Base-by-base conservation (phyloP, 2,329 filamentous ascomycete species). In the Akanthomyces dipterigenus region DNA sequence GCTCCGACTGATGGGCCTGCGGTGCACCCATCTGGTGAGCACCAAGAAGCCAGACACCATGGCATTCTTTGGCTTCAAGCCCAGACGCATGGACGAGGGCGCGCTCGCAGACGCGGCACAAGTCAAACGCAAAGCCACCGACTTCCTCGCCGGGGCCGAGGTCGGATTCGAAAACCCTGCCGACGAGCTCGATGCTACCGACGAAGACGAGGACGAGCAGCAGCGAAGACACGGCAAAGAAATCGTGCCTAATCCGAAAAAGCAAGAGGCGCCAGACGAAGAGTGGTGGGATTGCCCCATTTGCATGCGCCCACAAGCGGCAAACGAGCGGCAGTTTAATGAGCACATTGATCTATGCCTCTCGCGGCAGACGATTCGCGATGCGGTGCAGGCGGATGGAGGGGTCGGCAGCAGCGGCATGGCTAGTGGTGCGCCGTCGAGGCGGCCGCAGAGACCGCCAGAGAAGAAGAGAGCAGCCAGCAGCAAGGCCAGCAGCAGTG, bases 301-400 rank as follows among this genome's bases (percentile, higher is more conserved):
- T 49, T 99, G 95, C 72, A 76, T 78, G n/a, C 80, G 88, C 18
- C 87, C 90, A 0, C 93, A 97, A 69, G 69, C 78, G 0, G 84
- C 91, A 0, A 82, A 93, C 55, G 91, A 97, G 71, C 81, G 81
- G 50, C 77, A 76, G 0, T 96, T 98, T 75, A 99, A 99, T 67
- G 85, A 89, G 61, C 95, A 99, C 70, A 92, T 99, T 56, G 95
- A 99, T 71, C 83, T 89, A 9, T 99, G 95, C 72, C 81, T 99
- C 1, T 97, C 93, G 0, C 82, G 88, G 60, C 86, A 90, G 69
- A 90, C 91, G 0, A 98, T 99, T 67, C 88, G 88, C 50, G 91
- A 97, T 68, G 88, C 86, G 0, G 87, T 95, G 1, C 87, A 90
- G 62, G 80, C 80, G 60, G 74, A 80, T 63, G 70, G 69, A 40